Evolutionary conservation across 2,329 filamentous ascomycete genomes (phyloP).

Genomic region (Venturia asperata): DNA sequence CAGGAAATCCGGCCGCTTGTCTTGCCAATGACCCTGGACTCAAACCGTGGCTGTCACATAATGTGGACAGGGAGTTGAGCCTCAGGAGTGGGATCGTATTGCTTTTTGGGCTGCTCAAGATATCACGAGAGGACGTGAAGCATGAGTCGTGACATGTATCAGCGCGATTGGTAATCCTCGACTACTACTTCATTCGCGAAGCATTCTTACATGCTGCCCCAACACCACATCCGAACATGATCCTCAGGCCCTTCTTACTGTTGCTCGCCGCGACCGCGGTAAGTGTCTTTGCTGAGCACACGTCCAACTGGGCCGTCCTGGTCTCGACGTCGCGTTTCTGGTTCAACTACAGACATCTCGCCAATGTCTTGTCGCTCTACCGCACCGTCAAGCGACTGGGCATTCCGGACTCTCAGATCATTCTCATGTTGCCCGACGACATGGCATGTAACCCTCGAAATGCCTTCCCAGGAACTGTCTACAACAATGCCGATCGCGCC

Average conservation of each 20-base stretch:
- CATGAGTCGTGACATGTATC: not conserved
- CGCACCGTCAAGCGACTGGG: constrained; percentile 95
- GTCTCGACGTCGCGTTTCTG: constrained; percentile 97
- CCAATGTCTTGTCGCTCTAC: constrained; percentile 95
- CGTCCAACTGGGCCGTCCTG: constrained; percentile 98
- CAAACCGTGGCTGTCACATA: not conserved
- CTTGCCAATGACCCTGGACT: not conserved
- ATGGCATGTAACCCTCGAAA: constrained; percentile 99
- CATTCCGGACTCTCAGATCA: constrained; percentile 97
- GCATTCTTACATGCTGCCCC: not conserved
- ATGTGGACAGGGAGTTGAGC: not conserved
- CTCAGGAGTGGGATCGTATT: not conserved
- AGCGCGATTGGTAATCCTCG: not conserved
- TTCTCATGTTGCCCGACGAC: constrained; percentile 99
- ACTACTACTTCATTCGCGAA: not conserved
- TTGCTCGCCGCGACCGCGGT: constrained; percentile 7
- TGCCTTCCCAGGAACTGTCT: constrained; percentile 93
- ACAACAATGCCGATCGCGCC: constrained; percentile 93
- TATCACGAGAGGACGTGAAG: not conserved
- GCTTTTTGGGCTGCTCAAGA: not conserved
- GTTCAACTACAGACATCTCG: constrained; percentile 99
- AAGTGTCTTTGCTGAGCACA: constrained; percentile 62
- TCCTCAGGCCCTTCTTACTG: constrained; percentile 14
- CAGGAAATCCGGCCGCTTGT: not conserved
- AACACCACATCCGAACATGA: constrained; percentile 6